Percentiles rank a stretch among this genome's conserved stretches.
Conservation (phyloP, 441 rosid species). For the Pelargonium cotyledonis region DNA sequence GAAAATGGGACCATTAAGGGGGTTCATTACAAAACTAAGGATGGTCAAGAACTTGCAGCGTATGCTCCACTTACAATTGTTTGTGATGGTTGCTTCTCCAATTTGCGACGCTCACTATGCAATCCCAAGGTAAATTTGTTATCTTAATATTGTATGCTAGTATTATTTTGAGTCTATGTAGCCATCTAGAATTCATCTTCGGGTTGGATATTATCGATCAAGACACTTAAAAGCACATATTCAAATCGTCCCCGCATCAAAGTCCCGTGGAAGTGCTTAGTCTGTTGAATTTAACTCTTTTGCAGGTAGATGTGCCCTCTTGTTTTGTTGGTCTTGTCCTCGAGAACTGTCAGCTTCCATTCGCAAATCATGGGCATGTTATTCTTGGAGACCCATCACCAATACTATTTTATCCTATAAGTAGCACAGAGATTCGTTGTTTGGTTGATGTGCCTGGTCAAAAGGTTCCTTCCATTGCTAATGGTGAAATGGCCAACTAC, state of each 20-base stretch:
- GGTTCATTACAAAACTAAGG: slow-evolving; percentile 21
- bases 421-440: slow-evolving; percentile 24
- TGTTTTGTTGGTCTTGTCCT: slow-evolving; percentile 23
- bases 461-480: slow-evolving; percentile 23
- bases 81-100: slow-evolving; percentile 19
- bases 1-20: slow-evolving; percentile 24
- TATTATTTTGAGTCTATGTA: too few relatives aligned
- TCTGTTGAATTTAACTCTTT: neutral
- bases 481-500: slow-evolving; percentile 25
- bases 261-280: neutral
- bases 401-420: slow-evolving; percentile 21
- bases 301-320: slow-evolving; percentile 26
- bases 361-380: slow-evolving; percentile 23
- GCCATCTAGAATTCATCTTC: neutral
- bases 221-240: neutral
- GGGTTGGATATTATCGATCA: neutral
- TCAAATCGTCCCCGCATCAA: neutral
- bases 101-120: slow-evolving; percentile 18
- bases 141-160: neutral
- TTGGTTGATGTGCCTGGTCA: slow-evolving; percentile 30
- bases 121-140: slow-evolving; percentile 5
- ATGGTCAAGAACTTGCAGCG: slow-evolving; percentile 15
- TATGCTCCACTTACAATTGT: slow-evolving; percentile 16
- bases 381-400: slow-evolving; percentile 26
- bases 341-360: slow-evolving; percentile 26